Evolutionary conservation across 352 stramenopile species (phyloP).

Genomic region (Stramenopiles sp.): DNA sequence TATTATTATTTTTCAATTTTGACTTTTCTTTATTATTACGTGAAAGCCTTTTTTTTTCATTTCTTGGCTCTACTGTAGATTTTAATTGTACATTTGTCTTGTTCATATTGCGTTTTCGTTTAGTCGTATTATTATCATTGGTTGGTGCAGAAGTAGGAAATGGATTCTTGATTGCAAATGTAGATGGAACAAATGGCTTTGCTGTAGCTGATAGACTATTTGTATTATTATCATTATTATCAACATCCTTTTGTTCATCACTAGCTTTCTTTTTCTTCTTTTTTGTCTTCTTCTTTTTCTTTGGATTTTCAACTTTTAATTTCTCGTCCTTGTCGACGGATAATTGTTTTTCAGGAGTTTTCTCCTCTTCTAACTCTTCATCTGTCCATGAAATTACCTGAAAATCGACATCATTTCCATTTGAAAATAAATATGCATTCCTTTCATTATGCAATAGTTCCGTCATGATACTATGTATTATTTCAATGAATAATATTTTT

Average conservation of each 20-base stretch:
- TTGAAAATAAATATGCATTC: not conserved
- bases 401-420: not conserved
- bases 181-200: not conserved
- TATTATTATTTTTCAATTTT: no score
- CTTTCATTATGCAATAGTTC: not conserved
- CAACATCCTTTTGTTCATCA: not conserved
- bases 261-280: not conserved
- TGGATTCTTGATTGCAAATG: not conserved
- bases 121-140: not conserved
- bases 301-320: not conserved
- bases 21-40: no score
- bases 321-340: not conserved
- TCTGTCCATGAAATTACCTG: not conserved
- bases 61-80: no score
- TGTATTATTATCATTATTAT: not conserved
- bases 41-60: no score
- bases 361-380: no score
- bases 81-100: no score
- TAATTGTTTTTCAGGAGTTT: no score
- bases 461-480: no score
- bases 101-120: not conserved
- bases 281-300: not conserved
- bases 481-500: no score
- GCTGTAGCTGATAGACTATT: not conserved
- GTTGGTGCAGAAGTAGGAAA: not conserved